Evolutionary conservation across 768 basidiomycete species (phyloP).

Genomic region (Tricholoma matsutake): DNA sequence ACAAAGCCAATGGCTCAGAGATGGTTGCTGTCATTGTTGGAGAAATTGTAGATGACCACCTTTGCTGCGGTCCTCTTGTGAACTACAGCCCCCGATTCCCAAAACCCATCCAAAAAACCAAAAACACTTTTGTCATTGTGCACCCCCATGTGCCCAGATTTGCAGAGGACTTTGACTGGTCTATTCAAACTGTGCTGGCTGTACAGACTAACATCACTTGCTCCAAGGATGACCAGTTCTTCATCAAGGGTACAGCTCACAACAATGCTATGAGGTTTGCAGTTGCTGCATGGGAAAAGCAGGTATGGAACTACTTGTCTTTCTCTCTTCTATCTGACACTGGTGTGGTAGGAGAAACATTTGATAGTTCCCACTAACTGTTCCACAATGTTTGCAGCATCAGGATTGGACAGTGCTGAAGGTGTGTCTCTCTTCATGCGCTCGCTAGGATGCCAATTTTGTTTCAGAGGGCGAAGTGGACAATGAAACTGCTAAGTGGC

Average conservation of each 20-base stretch:
- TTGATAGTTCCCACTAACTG: too few species aligned
- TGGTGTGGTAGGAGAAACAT: not conserved
- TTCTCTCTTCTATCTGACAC: not conserved
- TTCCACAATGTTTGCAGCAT: too few species aligned
- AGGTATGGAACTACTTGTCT: not conserved
- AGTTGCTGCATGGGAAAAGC: not conserved
- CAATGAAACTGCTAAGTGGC: not conserved
- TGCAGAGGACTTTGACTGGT: not conserved
- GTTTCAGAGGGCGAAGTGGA: not conserved
- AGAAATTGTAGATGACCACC: not conserved
- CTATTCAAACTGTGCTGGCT: not conserved
- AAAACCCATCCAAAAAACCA: not conserved
- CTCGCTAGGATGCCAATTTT: not conserved
- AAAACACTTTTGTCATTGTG: not conserved
- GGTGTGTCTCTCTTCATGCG: too few species aligned
- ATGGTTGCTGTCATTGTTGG: not conserved
- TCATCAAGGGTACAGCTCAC: not conserved
- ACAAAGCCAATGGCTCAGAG: not conserved
- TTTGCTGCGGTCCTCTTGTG: not conserved
- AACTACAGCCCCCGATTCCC: not conserved
- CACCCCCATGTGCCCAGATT: not conserved
- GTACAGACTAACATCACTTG: not conserved
- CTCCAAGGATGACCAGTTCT: not conserved
- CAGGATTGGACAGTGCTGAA: too few species aligned
- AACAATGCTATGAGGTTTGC: not conserved